Evolutionary conservation across 768 basidiomycete genomes (phyloP).

Genomic region (Suillus tomentosus): DNA sequence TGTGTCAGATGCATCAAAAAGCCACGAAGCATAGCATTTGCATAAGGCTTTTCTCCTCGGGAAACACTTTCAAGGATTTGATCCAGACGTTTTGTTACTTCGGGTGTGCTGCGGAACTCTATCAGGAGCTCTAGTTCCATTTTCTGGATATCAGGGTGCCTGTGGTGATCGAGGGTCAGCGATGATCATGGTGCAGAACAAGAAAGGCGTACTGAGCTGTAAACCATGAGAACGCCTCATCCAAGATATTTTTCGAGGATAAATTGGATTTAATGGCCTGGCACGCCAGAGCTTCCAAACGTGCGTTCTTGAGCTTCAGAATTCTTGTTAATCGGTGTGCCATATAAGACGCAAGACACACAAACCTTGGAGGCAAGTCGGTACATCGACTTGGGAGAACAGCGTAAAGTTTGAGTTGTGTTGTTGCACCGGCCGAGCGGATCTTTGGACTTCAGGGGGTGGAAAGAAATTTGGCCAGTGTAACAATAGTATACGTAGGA

Average conservation of each 20-base stretch:
- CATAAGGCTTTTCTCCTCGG: slow-evolving; percentile 1
- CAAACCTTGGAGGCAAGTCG: slow-evolving; percentile 31
- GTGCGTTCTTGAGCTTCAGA: neutral
- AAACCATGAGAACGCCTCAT: slow-evolving; percentile 33
- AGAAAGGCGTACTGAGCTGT: slow-evolving; percentile 25
- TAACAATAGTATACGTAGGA: slow-evolving; percentile 34
- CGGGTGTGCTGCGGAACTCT: neutral
- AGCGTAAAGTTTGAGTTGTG: slow-evolving; percentile 14
- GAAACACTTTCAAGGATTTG: neutral
- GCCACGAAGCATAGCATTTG: neutral
- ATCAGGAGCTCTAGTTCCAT: slow-evolving; percentile 1
- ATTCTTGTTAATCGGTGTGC: neutral
- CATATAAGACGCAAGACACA: neutral
- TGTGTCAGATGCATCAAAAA: neutral
- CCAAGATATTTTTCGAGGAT: slow-evolving; percentile 29
- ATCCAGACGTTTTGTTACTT: neutral
- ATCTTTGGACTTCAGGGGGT: slow-evolving; percentile 24
- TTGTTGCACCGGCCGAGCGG: neutral
- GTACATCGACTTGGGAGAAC: slow-evolving; percentile 43
- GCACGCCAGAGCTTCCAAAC: slow-evolving; percentile 15
- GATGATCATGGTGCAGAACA: neutral
- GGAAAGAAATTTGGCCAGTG: slow-evolving; percentile 31
- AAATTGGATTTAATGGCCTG: slow-evolving; percentile 26
- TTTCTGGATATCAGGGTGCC: slow-evolving; percentile 21
- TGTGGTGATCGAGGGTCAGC: slow-evolving; percentile 8